Conservation (phyloP, 805 yeast species). For the Saccharomycopsis babjevae region DNA sequence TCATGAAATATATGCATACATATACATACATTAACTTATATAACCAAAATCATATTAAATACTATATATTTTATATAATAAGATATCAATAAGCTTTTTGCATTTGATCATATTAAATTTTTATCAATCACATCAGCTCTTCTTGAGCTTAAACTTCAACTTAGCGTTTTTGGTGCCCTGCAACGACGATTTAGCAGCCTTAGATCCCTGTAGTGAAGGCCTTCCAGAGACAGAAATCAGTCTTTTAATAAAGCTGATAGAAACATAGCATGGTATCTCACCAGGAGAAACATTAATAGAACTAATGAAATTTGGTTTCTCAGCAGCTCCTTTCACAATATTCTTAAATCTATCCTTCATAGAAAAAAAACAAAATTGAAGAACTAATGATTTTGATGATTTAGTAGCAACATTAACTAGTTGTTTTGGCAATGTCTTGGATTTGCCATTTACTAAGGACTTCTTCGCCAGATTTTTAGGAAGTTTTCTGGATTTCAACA, state of each 20-base stretch:
- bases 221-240: not conserved
- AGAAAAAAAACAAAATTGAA: not conserved
- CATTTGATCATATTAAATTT: not conserved
- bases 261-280: not conserved
- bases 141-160: conserved; percentile 11
- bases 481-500: not conserved
- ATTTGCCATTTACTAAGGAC: not conserved
- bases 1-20: too few species aligned
- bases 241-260: not conserved
- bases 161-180: conserved; percentile 7
- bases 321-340: not conserved
- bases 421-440: not conserved
- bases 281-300: not conserved
- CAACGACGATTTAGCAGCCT: conserved; percentile 3
- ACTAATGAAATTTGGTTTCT: not conserved
- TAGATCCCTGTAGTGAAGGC: not conserved
- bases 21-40: too few species aligned
- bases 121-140: not conserved
- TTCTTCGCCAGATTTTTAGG: not conserved
- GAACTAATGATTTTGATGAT: not conserved
- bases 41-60: too few species aligned
- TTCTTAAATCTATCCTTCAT: not conserved
- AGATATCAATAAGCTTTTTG: not conserved
- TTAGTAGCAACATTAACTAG: not conserved
- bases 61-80: not conserved